Evolutionary conservation across 768 basidiomycete genomes (phyloP).

Genomic region (Mycena haematopus): DNA sequence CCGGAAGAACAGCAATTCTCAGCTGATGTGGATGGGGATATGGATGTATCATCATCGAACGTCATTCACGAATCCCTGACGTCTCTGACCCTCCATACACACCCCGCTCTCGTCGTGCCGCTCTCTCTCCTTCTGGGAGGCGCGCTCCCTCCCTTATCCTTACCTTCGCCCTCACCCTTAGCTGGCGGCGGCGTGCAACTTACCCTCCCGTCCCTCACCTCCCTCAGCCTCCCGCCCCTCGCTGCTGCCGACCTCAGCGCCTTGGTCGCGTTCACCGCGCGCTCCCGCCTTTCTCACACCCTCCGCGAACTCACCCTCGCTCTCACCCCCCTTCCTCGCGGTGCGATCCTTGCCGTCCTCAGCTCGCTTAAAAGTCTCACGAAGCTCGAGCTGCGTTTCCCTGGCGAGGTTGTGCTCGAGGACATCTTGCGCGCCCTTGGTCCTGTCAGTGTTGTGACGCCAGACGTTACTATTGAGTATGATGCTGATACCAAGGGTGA

Average conservation of each 20-base stretch:
- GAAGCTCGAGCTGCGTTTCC: not conserved
- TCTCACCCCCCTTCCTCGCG: conserved; percentile 1
- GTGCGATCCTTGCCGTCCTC: not conserved
- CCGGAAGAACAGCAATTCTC: not conserved
- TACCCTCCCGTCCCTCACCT: not conserved
- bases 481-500: not conserved
- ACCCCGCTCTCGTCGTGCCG: conserved; percentile 6
- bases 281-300: not conserved
- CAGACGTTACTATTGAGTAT: not conserved
- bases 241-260: not conserved
- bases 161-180: no score
- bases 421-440: not conserved
- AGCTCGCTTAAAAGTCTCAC: not conserved
- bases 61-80: not conserved
- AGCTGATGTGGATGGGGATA: not conserved
- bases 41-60: not conserved
- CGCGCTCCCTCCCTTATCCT: not conserved
- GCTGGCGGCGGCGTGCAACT: not conserved
- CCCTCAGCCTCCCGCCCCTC: conserved; percentile 6
- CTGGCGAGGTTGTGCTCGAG: not conserved
- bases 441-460: no score
- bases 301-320: not conserved
- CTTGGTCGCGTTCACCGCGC: not conserved
- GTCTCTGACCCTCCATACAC: conserved; percentile 1
- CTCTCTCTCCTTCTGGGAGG: not conserved